These are phyloP conservation scores for Bacidia gigantensis DNA, from an alignment of 495 filamentous ascomycete species.

Conservation along the genomic window DNA sequence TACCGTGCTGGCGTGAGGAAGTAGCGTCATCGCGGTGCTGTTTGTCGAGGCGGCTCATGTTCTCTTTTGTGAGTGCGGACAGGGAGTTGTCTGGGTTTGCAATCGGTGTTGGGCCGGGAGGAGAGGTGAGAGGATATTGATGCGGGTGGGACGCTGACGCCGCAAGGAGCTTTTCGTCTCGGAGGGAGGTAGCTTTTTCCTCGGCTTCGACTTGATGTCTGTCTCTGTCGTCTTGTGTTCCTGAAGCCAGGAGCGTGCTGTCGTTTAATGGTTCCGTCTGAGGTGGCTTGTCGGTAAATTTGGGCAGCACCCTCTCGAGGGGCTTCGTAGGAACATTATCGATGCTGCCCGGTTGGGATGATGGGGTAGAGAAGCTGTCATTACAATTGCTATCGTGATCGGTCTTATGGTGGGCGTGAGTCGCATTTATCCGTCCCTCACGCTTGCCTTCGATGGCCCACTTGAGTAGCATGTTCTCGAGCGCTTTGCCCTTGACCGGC, in stretches of 20 bases:
- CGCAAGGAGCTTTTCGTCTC: conserved; percentile 34
- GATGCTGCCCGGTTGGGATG: background rate
- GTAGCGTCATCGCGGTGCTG: background rate
- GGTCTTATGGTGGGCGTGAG: background rate
- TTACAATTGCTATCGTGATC: conserved; percentile 14
- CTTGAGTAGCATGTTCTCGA: conserved; percentile 59
- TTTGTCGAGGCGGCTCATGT: conserved; percentile 11
- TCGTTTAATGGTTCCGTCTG: background rate
- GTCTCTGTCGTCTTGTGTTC: conserved; percentile 21
- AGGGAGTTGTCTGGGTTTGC: background rate
- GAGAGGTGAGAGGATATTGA: background rate
- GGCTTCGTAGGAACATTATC: background rate
- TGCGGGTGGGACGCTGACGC: conserved; percentile 15
- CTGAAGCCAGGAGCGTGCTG: conserved; percentile 10
- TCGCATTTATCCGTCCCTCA: background rate
- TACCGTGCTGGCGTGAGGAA: background rate
- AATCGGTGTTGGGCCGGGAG: conserved; percentile 2
- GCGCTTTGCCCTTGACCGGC: conserved; percentile 51
- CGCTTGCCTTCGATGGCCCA: conserved; percentile 27
- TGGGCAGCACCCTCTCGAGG: background rate
- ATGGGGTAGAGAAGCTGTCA: conserved; percentile 1
- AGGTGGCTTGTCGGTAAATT: background rate
- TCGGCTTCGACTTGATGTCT: conserved; percentile 25
- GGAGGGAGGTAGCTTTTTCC: conserved; percentile 31
- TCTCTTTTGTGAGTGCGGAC: conserved; percentile 14